phyloP scores from a whole-genome alignment of 2,329 filamentous ascomycete species.

The Rutstroemia sydowiana region DNA sequence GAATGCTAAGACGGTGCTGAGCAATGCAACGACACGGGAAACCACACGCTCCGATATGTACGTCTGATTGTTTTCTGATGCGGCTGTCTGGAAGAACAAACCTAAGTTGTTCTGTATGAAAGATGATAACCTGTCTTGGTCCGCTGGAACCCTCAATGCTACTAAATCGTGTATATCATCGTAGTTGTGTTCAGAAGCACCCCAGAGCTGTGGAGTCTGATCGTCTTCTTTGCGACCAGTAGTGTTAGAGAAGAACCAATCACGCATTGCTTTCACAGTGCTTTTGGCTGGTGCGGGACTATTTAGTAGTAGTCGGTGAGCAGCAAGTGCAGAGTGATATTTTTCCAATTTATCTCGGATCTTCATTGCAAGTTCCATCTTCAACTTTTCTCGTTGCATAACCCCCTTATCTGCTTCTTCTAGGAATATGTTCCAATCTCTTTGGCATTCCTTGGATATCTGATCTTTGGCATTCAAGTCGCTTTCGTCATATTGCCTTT shows the following conservation, averaged over 20 bases:
- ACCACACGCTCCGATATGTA: neutral
- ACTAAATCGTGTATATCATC: neutral
- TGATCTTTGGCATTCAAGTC: neutral
- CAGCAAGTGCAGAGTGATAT: no score
- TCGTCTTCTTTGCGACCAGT: no score
- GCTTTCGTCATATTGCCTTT: slow-evolving; percentile 12
- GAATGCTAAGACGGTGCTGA: neutral
- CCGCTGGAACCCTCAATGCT: neutral
- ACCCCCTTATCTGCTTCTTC: slow-evolving; percentile 3
- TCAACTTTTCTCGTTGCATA: slow-evolving; percentile 1
- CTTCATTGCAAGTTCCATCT: slow-evolving; percentile 12
- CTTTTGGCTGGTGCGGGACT: no score
- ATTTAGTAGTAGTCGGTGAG: no score
- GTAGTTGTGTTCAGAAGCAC: no score
- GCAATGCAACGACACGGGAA: neutral
- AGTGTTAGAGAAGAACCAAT: no score
- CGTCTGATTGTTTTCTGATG: neutral
- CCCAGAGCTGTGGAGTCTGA: no score
- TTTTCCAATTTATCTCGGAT: no score
- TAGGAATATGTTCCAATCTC: slow-evolving; percentile 13
- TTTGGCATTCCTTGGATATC: slow-evolving; percentile 4
- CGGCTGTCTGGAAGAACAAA: neutral
- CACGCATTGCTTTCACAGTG: no score
- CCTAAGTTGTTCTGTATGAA: neutral
- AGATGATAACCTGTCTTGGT: neutral